These are phyloP conservation scores for Leishmania arabica DNA, from an alignment of 208 protist species.

Conservation along the genomic window DNA sequence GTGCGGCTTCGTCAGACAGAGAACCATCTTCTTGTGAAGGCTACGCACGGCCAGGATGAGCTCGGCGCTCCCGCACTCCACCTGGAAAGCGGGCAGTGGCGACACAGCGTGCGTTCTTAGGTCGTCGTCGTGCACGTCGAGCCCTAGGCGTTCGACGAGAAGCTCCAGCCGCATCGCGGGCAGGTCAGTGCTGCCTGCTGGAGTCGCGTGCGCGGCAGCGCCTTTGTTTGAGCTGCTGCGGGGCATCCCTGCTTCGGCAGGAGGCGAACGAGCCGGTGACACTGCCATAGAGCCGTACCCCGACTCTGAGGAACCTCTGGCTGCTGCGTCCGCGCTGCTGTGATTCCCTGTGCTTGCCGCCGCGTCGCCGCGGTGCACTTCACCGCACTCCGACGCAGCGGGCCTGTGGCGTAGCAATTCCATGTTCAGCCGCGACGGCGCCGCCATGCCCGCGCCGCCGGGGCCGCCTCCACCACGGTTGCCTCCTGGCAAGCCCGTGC, in stretches of 20 bases:
- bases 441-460: background rate
- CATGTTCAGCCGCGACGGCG: background rate
- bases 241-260: background rate
- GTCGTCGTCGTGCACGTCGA: slow-evolving; percentile 79
- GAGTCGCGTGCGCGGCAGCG: background rate
- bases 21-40: slow-evolving; percentile 42
- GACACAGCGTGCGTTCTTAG: slow-evolving; percentile 31
- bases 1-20: slow-evolving; percentile 54
- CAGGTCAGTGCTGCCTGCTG: slow-evolving; percentile 19
- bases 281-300: background rate
- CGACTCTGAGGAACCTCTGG: background rate
- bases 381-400: background rate
- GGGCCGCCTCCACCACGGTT: background rate
- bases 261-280: background rate
- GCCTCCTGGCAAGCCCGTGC: background rate
- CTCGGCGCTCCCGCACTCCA: slow-evolving; percentile 55
- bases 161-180: slow-evolving; percentile 66
- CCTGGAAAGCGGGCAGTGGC: slow-evolving; percentile 45
- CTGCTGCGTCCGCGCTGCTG: background rate
- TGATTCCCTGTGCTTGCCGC: too few relatives aligned
- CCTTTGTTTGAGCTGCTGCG: background rate
- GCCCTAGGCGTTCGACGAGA: slow-evolving; percentile 55
- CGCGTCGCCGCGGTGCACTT: background rate
- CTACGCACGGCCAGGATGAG: slow-evolving; percentile 65
- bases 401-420: background rate